A percentile compares a stretch with the other conserved stretches of the same genome.
Conservation (phyloP, 2,329 filamentous ascomycete species). For the Fusarium incarnatum region DNA sequence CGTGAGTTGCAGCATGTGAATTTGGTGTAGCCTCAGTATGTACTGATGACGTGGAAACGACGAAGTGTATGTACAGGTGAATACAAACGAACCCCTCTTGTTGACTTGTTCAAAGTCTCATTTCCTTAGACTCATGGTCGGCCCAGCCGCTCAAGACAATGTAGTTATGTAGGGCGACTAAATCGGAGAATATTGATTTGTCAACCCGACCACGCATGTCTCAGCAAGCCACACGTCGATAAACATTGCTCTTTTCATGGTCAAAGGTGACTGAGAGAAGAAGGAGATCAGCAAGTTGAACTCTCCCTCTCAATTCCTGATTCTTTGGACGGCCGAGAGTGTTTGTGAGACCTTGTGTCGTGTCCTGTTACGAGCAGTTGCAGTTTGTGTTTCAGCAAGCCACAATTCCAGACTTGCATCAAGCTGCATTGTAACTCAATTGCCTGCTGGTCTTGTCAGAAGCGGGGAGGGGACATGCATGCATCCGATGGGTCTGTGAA, state of each 20-base stretch:
- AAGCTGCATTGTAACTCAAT: background rate
- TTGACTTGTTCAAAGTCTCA: background rate
- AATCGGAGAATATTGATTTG: constrained; percentile 20
- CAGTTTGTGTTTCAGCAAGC: constrained; percentile 16
- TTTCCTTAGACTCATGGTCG: background rate
- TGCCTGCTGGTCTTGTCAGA: background rate
- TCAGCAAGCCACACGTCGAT: constrained; percentile 33
- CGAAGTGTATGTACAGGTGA: constrained; percentile 3
- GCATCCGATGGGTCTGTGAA: constrained; percentile 6
- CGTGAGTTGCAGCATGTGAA: background rate
- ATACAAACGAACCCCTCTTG: background rate
- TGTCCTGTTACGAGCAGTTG: constrained; percentile 9
- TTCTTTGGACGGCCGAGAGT: background rate
- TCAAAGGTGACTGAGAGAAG: background rate
- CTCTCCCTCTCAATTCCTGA: background rate
- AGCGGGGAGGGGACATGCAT: constrained; percentile 10
- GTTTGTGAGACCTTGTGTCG: background rate
- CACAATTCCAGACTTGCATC: constrained; percentile 9
- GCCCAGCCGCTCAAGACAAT: background rate
- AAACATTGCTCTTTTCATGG: background rate
- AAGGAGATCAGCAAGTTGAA: background rate
- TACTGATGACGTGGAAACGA: background rate
- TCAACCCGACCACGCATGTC: background rate
- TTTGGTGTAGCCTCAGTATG: constrained; percentile 9
- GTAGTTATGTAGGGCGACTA: background rate